Evolutionary conservation across 805 yeast species (phyloP), one percentile per base, ranked within the genome.

Genomic region (Barnettozyma californica): DNA sequence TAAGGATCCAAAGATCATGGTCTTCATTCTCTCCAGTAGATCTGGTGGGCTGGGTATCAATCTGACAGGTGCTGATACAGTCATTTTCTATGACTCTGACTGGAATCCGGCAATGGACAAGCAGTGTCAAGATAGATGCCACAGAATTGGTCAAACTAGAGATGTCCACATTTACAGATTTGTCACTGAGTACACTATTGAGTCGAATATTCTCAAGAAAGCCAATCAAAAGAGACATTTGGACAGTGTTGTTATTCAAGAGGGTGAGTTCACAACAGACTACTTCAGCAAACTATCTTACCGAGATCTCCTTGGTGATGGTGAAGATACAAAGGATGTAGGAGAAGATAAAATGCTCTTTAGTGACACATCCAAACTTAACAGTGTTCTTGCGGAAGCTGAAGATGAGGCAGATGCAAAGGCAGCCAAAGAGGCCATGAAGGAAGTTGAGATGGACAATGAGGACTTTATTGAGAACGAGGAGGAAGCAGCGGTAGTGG

Each of bases 31-130:
- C 46, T 89, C 97, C 4, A 89, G 97, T 2, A 80, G 99, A 68
- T 94, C 99, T 2, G 99, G 99, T 66, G 99, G 99, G 34, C 74
- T 95, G 57, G 99, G 99, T 64, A 94, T 94, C 65, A 94, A 94
- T 62, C 70, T 94, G 55, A 94, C 99, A 0, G 99, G 98, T 62
- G 99, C 99, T 0, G 99, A 94, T 62, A 94, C 99, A 0, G 99
- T 94, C 40, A 89, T 94, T 8, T 95, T 94, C 68, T 94, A 95
- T 65, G 99, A 94, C 67, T 89, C 97, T 2, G 99, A 92, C 68
- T 92, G 99, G 99, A 94, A 94, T 63, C 99, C 99, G 2, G 96
- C 98, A 1, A 94, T 94, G 97, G 99, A 94, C 66, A 89, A 90
- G 63, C 99, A 94, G 68, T 94, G 99, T 69, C 99, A 94, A 68